phyloP scores from a whole-genome alignment of 139 green algal genomes.

The Spirogloea muscicola region DNA sequence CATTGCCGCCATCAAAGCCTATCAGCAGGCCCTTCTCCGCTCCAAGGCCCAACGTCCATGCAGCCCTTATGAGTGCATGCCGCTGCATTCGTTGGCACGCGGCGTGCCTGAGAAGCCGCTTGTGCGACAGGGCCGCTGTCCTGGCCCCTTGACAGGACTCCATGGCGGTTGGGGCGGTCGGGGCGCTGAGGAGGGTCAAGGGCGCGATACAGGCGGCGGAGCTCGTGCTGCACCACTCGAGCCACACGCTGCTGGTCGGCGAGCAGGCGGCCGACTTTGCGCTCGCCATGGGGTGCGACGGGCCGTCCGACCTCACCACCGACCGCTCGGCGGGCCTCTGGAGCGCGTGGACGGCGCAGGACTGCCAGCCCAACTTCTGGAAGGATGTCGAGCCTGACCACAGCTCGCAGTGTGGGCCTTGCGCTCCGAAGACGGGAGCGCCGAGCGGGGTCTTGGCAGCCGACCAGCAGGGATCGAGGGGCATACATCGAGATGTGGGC shows the following conservation, averaged over 20 bases:
- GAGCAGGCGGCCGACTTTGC: constrained; percentile 63
- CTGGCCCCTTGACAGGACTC: constrained; percentile 33
- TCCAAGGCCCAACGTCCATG: too few species aligned
- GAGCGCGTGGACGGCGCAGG: constrained; percentile 25
- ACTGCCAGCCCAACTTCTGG: constrained; percentile 75
- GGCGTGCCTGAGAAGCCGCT: too few species aligned
- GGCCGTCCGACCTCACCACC: constrained; percentile 53
- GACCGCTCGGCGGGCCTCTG: neutral
- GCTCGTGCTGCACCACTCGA: constrained; percentile 60
- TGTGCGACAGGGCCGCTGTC: too few species aligned
- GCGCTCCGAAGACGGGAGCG: too few species aligned
- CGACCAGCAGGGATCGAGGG: too few species aligned
- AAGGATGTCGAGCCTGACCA: constrained; percentile 55
- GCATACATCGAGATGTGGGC: too few species aligned
- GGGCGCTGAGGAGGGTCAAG: constrained; percentile 51
- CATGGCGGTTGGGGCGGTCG: constrained; percentile 67
- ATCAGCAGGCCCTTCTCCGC: too few species aligned
- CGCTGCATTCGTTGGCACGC: too few species aligned
- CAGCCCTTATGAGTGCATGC: too few species aligned
- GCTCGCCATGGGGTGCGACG: constrained; percentile 53
- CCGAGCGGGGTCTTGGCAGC: too few species aligned
- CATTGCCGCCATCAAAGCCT: too few species aligned
- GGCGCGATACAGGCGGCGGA: constrained; percentile 53
- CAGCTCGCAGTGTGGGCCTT: constrained; percentile 57
- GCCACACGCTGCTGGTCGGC: constrained; percentile 65